A percentile compares a stretch with the other conserved stretches of the same genome.
These are phyloP conservation scores for Daldinia bambusicola DNA, from an alignment of 495 filamentous ascomycete genomes.

Conservation along the genomic window DNA sequence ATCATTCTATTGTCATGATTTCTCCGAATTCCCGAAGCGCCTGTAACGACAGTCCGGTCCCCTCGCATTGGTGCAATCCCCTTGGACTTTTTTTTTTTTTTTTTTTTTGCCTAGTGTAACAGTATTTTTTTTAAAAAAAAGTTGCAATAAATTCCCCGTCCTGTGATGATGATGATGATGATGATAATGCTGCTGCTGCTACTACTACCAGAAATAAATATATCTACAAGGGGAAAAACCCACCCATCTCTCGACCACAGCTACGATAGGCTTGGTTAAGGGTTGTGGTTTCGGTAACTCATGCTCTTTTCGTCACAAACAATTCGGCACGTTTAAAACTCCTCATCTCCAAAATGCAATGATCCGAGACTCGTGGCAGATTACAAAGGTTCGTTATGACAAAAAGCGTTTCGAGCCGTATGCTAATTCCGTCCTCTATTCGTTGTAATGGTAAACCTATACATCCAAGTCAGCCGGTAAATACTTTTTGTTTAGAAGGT, in stretches of 20 bases:
- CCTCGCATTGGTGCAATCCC: slow-evolving; percentile 20
- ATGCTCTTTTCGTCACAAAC: slow-evolving; percentile 27
- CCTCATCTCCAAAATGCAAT: slow-evolving; percentile 38
- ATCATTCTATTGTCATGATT: slow-evolving; percentile 12
- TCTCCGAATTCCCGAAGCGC: slow-evolving; percentile 19
- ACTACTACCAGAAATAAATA: slow-evolving; percentile 28
- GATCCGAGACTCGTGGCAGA: slow-evolving; percentile 42
- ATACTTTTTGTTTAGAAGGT: background rate
- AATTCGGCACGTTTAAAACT: slow-evolving; percentile 29
- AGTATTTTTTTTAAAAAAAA: slow-evolving; percentile 14
- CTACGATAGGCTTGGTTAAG: slow-evolving; percentile 15
- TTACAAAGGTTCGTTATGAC: slow-evolving; percentile 41
- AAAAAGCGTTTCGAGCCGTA: slow-evolving; percentile 34
- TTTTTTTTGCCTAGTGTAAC: slow-evolving; percentile 17
- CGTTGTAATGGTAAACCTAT: slow-evolving; percentile 91
- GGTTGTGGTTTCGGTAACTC: slow-evolving; percentile 25
- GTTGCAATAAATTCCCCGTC: slow-evolving; percentile 29
- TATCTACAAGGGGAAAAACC: slow-evolving; percentile 36
- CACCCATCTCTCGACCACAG: slow-evolving; percentile 4
- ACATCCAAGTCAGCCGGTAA: slow-evolving; percentile 42
- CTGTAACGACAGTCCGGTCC: slow-evolving; percentile 21
- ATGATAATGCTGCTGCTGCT: slow-evolving; percentile 13
- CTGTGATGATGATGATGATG: slow-evolving; percentile 13
- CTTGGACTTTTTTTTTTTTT: no score
- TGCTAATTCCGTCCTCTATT: slow-evolving; percentile 61